Conservation (phyloP, 768 basidiomycete genomes). For the Boletus sp. region DNA sequence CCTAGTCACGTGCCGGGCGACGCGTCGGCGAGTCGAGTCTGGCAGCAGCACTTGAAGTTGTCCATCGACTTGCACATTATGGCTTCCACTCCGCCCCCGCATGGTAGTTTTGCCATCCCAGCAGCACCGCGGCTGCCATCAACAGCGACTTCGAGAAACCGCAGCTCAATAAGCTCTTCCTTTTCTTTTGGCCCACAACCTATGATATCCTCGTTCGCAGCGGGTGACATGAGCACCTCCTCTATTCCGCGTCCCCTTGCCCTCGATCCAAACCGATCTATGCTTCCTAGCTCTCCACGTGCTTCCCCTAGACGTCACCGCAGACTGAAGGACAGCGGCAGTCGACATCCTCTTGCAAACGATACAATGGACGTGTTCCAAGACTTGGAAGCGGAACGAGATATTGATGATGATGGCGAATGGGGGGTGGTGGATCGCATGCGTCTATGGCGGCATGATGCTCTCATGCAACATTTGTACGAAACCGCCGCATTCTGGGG, state of each 20-base stretch:
- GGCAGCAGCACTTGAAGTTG: too few relatives aligned
- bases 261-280: conserved; percentile 79
- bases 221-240: conserved; percentile 59
- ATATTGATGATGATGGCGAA: conserved; percentile 60
- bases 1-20: conserved; percentile 19
- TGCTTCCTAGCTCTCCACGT: conserved; percentile 70
- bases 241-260: conserved; percentile 55
- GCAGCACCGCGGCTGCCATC: conserved; percentile 52
- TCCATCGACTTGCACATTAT: conserved; percentile 13
- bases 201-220: conserved; percentile 68
- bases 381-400: conserved; percentile 58
- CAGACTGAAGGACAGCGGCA: conserved; percentile 52
- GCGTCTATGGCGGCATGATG: conserved; percentile 96
- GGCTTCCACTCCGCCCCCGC: conserved; percentile 51
- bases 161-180: conserved; percentile 72
- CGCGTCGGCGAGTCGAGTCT: neutral
- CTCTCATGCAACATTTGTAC: conserved; percentile 97
- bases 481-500: conserved; percentile 99
- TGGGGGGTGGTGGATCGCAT: conserved; percentile 94
- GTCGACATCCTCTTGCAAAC: conserved; percentile 71
- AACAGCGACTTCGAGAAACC: conserved; percentile 53
- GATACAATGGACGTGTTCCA: conserved; percentile 75
- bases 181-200: conserved; percentile 84
- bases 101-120: conserved; percentile 41
- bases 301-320: conserved; percentile 63